phyloP scores from a whole-genome alignment of 805 yeast species.

The Myxozyma neglecta region DNA sequence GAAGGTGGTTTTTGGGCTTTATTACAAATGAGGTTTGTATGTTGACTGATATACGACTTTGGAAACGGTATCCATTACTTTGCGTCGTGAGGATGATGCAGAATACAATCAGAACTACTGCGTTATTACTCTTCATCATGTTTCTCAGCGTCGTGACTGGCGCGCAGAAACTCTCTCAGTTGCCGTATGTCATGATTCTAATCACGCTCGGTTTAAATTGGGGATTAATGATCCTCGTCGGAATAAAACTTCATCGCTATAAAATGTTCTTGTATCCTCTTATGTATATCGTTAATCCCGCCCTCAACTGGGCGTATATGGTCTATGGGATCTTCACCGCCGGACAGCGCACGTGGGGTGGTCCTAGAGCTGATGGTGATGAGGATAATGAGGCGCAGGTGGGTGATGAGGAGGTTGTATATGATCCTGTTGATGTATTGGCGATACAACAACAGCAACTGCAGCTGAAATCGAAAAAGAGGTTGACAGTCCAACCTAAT shows the following conservation, averaged over 20 bases:
- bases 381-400: conserved; percentile 19
- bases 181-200: conserved; percentile 15
- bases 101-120: conserved; percentile 29
- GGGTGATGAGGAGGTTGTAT: conserved; percentile 1
- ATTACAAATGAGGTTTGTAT: conserved; percentile 29
- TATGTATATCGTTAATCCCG: conserved; percentile 25
- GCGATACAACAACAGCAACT: neutral
- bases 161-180: neutral
- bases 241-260: conserved; percentile 16
- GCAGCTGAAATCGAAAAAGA: neutral
- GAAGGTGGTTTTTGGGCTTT: conserved; percentile 30
- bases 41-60: conserved; percentile 29
- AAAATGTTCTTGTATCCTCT: conserved; percentile 28
- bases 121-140: conserved; percentile 20
- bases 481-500: conserved; percentile 19
- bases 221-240: conserved; percentile 24
- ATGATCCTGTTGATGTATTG: conserved; percentile 7
- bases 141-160: conserved; percentile 6
- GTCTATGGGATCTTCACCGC: conserved; percentile 30
- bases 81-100: conserved; percentile 30
- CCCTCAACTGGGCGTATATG: conserved; percentile 26
- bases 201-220: conserved; percentile 24
- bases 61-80: conserved; percentile 28
- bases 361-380: conserved; percentile 27
- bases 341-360: conserved; percentile 30